These are phyloP conservation scores for Pseudogymnoascus sp. DNA, from an alignment of 2,329 filamentous ascomycete genomes.

Conservation along the genomic window DNA sequence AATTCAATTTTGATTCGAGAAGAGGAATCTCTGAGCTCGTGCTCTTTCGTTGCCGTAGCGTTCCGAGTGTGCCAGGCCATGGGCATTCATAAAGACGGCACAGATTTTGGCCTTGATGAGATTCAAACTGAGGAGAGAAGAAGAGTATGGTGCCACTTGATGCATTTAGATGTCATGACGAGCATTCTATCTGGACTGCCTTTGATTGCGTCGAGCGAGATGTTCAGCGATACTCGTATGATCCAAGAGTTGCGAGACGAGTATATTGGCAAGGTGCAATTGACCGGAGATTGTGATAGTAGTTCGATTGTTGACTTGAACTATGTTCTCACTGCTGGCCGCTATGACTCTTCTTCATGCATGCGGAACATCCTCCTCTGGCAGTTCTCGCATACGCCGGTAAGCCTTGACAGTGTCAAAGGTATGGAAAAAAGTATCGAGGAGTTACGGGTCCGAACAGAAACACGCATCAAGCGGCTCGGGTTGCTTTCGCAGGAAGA, in stretches of 20 bases:
- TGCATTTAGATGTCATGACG: constrained; percentile 47
- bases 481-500: background rate
- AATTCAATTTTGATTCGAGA: constrained; percentile 41
- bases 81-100: constrained; percentile 36
- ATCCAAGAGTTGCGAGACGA: constrained; percentile 50
- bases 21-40: constrained; percentile 47
- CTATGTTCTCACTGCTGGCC: constrained; percentile 2
- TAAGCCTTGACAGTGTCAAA: background rate
- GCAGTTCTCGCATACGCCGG: constrained; percentile 3
- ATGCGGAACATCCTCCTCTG: constrained; percentile 1
- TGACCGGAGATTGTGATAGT: background rate
- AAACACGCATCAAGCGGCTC: background rate
- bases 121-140: constrained; percentile 55
- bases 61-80: constrained; percentile 36
- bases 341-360: background rate
- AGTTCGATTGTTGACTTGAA: background rate
- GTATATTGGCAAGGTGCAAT: constrained; percentile 40
- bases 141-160: constrained; percentile 55
- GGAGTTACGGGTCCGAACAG: background rate
- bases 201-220: constrained; percentile 43
- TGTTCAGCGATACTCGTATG: constrained; percentile 41
- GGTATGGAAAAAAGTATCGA: constrained; percentile 2
- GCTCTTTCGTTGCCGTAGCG: constrained; percentile 36
- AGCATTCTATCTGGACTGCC: constrained; percentile 42
- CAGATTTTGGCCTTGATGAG: constrained; percentile 42